Conservation (phyloP, 2,329 filamentous ascomycete species). For the Tolypocladium pustulatum region DNA sequence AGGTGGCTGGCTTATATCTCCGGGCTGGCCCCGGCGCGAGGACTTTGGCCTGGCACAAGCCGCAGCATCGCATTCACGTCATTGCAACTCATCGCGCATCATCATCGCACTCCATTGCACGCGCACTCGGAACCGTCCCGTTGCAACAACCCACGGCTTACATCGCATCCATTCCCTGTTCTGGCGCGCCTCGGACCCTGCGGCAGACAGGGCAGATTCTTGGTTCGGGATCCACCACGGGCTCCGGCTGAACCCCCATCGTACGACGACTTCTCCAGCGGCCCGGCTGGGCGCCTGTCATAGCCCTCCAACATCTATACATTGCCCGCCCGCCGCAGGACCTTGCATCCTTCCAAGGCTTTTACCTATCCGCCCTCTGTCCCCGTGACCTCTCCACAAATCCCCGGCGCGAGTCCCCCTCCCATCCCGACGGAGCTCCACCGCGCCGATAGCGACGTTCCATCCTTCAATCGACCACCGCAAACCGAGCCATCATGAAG, state of each 20-base stretch:
- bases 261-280: neutral
- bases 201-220: neutral
- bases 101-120: neutral
- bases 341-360: neutral
- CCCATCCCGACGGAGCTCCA: neutral
- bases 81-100: neutral
- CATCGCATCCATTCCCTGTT: neutral
- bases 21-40: neutral
- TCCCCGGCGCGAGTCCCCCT: neutral
- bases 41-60: no score
- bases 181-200: neutral
- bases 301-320: neutral
- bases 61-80: no score
- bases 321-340: neutral
- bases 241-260: neutral
- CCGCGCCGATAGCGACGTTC: neutral
- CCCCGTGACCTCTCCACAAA: neutral
- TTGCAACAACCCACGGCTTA: neutral
- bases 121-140: neutral
- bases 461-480: neutral
- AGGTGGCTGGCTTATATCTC: neutral
- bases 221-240: neutral
- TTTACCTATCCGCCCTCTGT: neutral
- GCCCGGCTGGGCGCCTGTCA: neutral
- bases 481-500: slow-evolving; percentile 60